phyloP scores from a whole-genome alignment of 352 stramenopile species.

The Globisporangium cystogenes region DNA sequence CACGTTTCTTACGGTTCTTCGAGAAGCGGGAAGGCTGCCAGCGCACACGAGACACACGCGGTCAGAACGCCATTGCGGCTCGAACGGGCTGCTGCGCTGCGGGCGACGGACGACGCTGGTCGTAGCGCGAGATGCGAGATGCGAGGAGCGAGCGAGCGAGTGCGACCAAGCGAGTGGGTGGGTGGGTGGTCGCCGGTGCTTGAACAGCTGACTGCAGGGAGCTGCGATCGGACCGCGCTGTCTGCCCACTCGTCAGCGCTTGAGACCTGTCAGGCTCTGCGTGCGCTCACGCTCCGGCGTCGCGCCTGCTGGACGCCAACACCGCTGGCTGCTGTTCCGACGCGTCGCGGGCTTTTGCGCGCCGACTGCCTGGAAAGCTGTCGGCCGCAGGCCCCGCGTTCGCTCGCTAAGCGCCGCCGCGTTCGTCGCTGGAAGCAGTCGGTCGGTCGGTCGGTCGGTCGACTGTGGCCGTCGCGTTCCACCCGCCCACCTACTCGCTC shows the following conservation, averaged over 20 bases:
- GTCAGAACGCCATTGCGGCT: not conserved
- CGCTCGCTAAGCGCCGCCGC: no score
- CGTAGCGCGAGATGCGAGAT: no score
- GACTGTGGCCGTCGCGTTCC: not conserved
- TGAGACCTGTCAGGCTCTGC: not conserved
- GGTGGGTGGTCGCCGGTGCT: no score
- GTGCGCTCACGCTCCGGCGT: no score
- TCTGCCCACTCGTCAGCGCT: not conserved
- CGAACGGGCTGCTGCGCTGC: not conserved
- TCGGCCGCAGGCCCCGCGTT: no score
- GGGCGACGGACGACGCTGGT: no score
- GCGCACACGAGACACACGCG: not conserved
- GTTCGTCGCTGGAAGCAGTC: not conserved
- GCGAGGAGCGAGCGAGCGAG: not conserved
- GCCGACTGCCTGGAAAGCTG: not conserved
- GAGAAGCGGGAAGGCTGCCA: constrained; percentile 82
- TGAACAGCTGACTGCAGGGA: not conserved
- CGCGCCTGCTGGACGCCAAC: no score
- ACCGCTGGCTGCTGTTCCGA: not conserved
- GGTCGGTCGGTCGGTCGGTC: not conserved
- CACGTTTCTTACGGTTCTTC: constrained; percentile 99
- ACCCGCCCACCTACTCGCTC: no score
- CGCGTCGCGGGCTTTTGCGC: not conserved
- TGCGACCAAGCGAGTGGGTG: not conserved
- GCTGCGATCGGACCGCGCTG: not conserved